These are phyloP conservation scores for Moricandia moricandioides DNA, from an alignment of 345 rosid species.

Conservation along the genomic window DNA sequence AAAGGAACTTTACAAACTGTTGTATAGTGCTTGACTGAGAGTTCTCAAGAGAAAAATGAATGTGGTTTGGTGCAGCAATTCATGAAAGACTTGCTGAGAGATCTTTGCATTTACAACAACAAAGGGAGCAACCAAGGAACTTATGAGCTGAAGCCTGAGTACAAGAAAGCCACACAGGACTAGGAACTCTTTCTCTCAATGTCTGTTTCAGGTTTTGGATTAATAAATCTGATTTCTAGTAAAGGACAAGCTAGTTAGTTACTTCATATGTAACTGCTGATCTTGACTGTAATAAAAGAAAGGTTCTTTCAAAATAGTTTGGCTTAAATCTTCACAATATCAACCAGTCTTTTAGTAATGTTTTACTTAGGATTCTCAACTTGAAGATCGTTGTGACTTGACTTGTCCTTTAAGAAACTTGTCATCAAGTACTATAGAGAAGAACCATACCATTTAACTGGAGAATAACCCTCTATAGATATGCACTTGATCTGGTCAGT, in stretches of 20 bases:
- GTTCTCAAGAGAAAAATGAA: not conserved
- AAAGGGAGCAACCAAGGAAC: conserved; percentile 84
- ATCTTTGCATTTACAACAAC: conserved; percentile 84
- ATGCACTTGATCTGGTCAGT: not conserved
- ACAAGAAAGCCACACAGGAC: conserved; percentile 57
- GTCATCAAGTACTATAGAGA: too few relatives aligned
- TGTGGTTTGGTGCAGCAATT: conserved; percentile 58
- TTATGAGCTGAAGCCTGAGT: conserved; percentile 87
- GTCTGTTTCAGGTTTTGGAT: conserved; percentile 2
- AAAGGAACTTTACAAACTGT: not conserved
- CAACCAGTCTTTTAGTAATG: too few relatives aligned
- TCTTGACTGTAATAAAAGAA: not conserved
- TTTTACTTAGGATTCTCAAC: too few relatives aligned
- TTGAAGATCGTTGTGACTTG: too few relatives aligned
- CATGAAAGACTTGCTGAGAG: conserved; percentile 74
- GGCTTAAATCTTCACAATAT: too few relatives aligned
- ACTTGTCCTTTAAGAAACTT: too few relatives aligned
- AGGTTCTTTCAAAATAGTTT: not conserved
- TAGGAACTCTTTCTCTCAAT: not conserved
- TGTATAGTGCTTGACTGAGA: too few relatives aligned
- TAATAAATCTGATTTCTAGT: not conserved
- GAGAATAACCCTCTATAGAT: not conserved
- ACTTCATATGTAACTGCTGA: not conserved
- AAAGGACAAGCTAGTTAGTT: not conserved
- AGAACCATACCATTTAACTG: too few relatives aligned